Percentiles rank a stretch among this genome's conserved stretches.
phyloP scores from a whole-genome alignment of 768 basidiomycete genomes.

The Phylloporus rhodoxanthus region DNA sequence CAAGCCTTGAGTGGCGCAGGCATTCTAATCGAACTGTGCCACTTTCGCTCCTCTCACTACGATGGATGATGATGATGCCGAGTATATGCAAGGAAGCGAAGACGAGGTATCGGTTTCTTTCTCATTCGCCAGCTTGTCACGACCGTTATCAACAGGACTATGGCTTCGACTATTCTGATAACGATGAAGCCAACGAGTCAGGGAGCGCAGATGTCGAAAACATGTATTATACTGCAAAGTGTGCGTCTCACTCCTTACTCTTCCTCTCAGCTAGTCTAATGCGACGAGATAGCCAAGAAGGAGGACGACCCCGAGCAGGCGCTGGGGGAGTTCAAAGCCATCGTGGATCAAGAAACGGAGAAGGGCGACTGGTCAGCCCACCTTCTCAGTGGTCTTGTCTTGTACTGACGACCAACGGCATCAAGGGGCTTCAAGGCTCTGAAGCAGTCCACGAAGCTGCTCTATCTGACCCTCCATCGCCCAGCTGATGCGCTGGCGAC shows the following conservation, averaged over 20 bases:
- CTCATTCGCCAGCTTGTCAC: background rate
- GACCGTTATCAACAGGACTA: conserved; percentile 58
- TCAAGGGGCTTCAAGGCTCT: conserved; percentile 96
- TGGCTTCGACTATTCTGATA: conserved; percentile 94
- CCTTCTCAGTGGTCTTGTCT: background rate
- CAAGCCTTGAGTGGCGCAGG: background rate
- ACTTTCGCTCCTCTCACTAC: conserved; percentile 9
- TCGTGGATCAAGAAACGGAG: conserved; percentile 87
- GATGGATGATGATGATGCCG: conserved; percentile 93
- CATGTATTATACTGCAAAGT: conserved; percentile 96
- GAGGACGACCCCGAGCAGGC: conserved; percentile 93
- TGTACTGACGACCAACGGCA: background rate
- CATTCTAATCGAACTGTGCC: conserved; percentile 2
- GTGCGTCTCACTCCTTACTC: conserved; percentile 41
- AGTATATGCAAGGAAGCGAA: conserved; percentile 87
- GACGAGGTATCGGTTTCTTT: conserved; percentile 56
- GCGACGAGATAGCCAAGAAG: conserved; percentile 61
- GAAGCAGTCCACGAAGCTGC: conserved; percentile 93
- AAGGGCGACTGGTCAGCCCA: conserved; percentile 82
- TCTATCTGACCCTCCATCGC: conserved; percentile 72
- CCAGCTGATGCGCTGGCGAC: conserved; percentile 82
- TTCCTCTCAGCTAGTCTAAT: background rate
- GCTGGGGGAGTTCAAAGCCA: conserved; percentile 79
- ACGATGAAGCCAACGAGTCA: conserved; percentile 73
- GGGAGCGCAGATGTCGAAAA: conserved; percentile 92